Percentiles rank a stretch among this genome's conserved stretches.
These are phyloP conservation scores for Colletotrichum sp. DNA, from an alignment of 2,329 filamentous ascomycete genomes.

Conservation along the genomic window DNA sequence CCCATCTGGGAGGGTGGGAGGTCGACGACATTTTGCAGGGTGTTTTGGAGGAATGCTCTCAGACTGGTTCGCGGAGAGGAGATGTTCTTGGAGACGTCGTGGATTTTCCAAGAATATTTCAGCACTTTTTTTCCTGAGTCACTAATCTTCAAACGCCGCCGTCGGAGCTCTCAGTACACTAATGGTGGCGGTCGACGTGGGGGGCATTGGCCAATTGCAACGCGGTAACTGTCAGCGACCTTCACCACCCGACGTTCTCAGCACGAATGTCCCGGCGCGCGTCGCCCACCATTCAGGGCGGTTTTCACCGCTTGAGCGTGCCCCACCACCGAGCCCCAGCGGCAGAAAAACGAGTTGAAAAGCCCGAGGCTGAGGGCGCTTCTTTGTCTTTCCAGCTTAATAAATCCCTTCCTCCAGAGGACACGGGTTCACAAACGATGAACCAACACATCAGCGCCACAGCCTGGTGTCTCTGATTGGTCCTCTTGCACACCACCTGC, in stretches of 20 bases:
- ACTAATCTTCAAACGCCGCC: constrained; percentile 2
- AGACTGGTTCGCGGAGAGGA: background rate
- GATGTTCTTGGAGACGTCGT: background rate
- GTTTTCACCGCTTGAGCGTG: constrained; percentile 10
- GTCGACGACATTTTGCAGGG: constrained; percentile 7
- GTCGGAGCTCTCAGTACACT: constrained; percentile 8
- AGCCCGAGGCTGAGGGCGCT: constrained; percentile 4
- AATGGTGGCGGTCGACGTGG: background rate
- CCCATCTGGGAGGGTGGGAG: constrained; percentile 60
- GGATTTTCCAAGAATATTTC: background rate
- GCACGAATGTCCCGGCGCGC: background rate
- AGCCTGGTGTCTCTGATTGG: constrained; percentile 21
- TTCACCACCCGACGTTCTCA: background rate
- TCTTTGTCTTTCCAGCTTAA: constrained; percentile 13
- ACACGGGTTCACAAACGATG: constrained; percentile 22
- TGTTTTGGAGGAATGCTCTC: background rate
- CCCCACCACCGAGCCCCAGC: background rate
- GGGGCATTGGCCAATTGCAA: constrained; percentile 19
- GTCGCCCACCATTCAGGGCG: background rate
- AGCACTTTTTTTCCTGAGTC: background rate
- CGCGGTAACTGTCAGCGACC: background rate
- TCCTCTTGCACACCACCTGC: constrained; percentile 10
- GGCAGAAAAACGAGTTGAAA: constrained; percentile 21
- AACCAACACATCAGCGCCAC: constrained; percentile 18
- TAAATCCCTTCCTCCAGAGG: constrained; percentile 4